Percentiles rank a stretch among this genome's conserved stretches.
Conservation (phyloP, 148 eudicot species). For the Fagopyrum homotropicum region DNA sequence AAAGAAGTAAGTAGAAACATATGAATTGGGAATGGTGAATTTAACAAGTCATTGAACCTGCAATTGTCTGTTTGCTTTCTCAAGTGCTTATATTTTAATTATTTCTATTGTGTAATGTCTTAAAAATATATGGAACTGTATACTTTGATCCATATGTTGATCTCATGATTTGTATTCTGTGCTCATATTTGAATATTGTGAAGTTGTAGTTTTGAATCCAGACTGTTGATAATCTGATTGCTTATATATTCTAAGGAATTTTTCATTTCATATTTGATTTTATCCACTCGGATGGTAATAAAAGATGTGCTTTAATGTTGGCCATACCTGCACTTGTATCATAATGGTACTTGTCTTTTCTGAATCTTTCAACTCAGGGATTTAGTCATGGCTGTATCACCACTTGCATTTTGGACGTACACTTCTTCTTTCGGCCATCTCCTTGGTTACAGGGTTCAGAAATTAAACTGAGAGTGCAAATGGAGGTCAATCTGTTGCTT, state of each 20-base stretch:
- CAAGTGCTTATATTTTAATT: too few relatives aligned
- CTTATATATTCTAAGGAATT: not conserved
- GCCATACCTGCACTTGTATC: constrained; percentile 5
- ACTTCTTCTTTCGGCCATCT: constrained; percentile 77
- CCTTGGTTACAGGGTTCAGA: constrained; percentile 66
- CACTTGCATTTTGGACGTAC: constrained; percentile 96
- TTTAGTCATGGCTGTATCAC: constrained; percentile 75
- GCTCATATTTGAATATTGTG: not conserved
- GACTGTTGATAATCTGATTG: not conserved
- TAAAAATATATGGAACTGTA: not conserved
- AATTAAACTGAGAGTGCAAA: constrained; percentile 41
- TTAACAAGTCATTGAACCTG: too few relatives aligned
- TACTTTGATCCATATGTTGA: not conserved
- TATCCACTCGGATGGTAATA: not conserved
- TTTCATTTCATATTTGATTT: not conserved
- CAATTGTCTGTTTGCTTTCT: too few relatives aligned
- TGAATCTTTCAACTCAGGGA: constrained; percentile 41
- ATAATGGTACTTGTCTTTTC: constrained; percentile 10
- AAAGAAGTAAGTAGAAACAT: not conserved
- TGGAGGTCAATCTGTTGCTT: constrained; percentile 41
- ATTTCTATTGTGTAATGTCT: too few relatives aligned
- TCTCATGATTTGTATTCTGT: not conserved
- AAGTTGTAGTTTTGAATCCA: not conserved
- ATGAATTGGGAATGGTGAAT: not conserved
- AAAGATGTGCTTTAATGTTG: not conserved